phyloP scores from a whole-genome alignment of 345 rosid species.

The Limnanthes douglasii region DNA sequence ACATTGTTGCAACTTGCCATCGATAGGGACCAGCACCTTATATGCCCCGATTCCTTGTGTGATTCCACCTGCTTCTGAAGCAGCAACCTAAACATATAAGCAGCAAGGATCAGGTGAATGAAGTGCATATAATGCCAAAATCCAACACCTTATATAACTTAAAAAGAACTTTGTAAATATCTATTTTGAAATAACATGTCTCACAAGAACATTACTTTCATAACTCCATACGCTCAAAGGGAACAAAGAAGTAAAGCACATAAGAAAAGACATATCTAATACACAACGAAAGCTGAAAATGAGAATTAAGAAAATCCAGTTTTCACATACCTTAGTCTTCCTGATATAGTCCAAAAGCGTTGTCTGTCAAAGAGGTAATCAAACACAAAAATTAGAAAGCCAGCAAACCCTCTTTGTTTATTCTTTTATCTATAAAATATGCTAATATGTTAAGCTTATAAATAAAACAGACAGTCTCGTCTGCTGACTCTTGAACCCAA shows the following conservation, averaged over 20 bases:
- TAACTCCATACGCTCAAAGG: slow-evolving; percentile 2
- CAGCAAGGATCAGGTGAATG: slow-evolving; percentile 12
- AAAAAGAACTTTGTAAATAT: too few species aligned
- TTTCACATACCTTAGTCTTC: slow-evolving; percentile 68
- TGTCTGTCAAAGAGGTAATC: slow-evolving; percentile 51
- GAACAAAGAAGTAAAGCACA: slow-evolving; percentile 1
- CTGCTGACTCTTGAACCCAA: too few species aligned
- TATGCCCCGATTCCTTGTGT: slow-evolving; percentile 99
- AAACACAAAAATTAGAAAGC: not conserved
- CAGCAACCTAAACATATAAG: slow-evolving; percentile 59
- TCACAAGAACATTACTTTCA: slow-evolving; percentile 3
- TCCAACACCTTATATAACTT: too few species aligned
- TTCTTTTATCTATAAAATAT: too few species aligned
- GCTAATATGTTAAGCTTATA: too few species aligned
- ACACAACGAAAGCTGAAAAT: too few species aligned
- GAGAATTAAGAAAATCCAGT: slow-evolving; percentile 7
- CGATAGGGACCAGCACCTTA: slow-evolving; percentile 62
- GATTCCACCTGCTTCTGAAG: slow-evolving; percentile 95
- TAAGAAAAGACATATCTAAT: too few species aligned
- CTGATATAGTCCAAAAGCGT: slow-evolving; percentile 89
- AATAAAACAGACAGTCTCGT: too few species aligned
- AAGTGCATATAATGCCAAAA: slow-evolving; percentile 2
- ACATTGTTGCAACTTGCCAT: slow-evolving; percentile 67
- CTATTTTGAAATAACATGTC: slow-evolving; percentile 1
- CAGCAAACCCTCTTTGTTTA: too few species aligned